Percentiles rank a stretch among this genome's conserved stretches.
Evolutionary conservation across 805 yeast species (phyloP).

Genomic region (Scheffersomyces coipomensis): DNA sequence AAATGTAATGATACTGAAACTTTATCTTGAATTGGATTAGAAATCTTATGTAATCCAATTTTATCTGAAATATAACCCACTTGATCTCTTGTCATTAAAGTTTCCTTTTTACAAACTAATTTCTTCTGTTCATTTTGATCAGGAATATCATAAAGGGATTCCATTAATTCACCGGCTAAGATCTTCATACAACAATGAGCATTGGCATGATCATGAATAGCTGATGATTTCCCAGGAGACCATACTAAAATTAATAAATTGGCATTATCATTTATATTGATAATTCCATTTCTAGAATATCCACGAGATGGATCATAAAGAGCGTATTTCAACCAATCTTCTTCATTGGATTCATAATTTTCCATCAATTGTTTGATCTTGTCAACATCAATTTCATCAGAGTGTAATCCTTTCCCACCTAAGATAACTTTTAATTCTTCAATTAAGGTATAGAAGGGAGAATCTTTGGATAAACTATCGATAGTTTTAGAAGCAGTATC

Average conservation of each 20-base stretch:
- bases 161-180: constrained; percentile 56
- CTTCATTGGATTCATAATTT: constrained; percentile 43
- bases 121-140: constrained; percentile 19
- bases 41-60: constrained; percentile 65
- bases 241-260: constrained; percentile 66
- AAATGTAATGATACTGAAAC: constrained; percentile 65
- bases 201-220: constrained; percentile 72
- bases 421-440: constrained; percentile 22
- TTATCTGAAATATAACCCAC: constrained; percentile 67
- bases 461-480: constrained; percentile 9
- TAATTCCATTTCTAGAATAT: constrained; percentile 71
- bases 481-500: constrained; percentile 1
- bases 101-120: constrained; percentile 22
- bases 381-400: constrained; percentile 53
- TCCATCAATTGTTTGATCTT: constrained; percentile 46
- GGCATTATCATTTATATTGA: constrained; percentile 68
- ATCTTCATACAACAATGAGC: constrained; percentile 78
- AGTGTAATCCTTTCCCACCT: constrained; percentile 33
- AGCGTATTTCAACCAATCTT: constrained; percentile 62
- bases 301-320: constrained; percentile 47
- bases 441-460: constrained; percentile 25
- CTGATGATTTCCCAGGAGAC: constrained; percentile 64
- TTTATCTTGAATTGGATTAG: constrained; percentile 42
- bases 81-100: constrained; percentile 33
- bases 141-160: constrained; percentile 56